Percentiles rank a stretch among this genome's conserved stretches.
phyloP scores from a whole-genome alignment of 169 alveolate genomes.

The Babesia ovata region DNA sequence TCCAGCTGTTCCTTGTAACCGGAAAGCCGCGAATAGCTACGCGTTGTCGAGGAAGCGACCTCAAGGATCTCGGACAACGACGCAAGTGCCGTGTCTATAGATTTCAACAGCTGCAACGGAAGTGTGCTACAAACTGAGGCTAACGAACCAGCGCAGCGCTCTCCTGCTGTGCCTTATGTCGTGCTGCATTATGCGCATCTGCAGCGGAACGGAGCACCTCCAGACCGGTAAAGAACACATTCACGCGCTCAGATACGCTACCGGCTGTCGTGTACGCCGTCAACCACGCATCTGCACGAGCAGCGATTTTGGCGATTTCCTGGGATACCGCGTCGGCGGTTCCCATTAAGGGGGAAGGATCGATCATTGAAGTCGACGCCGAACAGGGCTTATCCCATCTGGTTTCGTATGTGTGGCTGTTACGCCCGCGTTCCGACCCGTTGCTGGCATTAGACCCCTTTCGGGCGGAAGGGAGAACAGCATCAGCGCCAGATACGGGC shows the following conservation, averaged over 20 bases:
- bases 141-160: slow-evolving; percentile 20
- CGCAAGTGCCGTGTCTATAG: slow-evolving; percentile 19
- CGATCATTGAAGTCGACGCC: no score
- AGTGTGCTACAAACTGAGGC: not conserved
- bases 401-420: no score
- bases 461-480: no score
- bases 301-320: not conserved
- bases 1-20: slow-evolving; percentile 23
- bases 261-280: not conserved
- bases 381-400: no score
- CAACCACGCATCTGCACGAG: slow-evolving; percentile 10
- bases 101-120: slow-evolving; percentile 22
- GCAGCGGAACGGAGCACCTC: not conserved
- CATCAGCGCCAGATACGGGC: no score
- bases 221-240: slow-evolving; percentile 16
- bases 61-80: slow-evolving; percentile 14
- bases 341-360: not conserved
- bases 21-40: slow-evolving; percentile 13
- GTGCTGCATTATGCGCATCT: not conserved
- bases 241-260: not conserved
- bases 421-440: no score
- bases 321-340: not conserved
- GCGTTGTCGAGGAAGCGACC: slow-evolving; percentile 46
- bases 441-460: no score
- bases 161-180: not conserved